Evolutionary conservation across 1,284 basidiomycete genomes (phyloP).

Genomic region (Anthracocystis walkeri): DNA sequence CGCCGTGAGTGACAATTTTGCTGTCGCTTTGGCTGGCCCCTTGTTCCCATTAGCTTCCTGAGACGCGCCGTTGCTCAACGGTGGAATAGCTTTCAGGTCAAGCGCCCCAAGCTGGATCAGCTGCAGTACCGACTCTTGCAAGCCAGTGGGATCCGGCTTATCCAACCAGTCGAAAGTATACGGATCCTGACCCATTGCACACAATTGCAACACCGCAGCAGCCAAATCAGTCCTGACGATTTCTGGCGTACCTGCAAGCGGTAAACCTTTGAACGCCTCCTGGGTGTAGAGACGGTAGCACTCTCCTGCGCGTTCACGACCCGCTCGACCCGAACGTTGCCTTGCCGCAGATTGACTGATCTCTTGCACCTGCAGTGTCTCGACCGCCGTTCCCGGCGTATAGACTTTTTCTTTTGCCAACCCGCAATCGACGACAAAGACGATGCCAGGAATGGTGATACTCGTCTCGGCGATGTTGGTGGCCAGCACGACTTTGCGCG

Average conservation of each 20-base stretch:
- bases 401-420: constrained; percentile 95
- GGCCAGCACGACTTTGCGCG: constrained; percentile 87
- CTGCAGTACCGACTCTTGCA: constrained; percentile 59
- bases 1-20: constrained; percentile 48
- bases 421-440: constrained; percentile 85
- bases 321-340: constrained; percentile 65
- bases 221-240: constrained; percentile 63
- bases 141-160: constrained; percentile 42
- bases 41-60: constrained; percentile 5
- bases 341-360: constrained; percentile 62
- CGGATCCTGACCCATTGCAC: constrained; percentile 64
- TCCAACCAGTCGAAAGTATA: constrained; percentile 66
- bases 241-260: constrained; percentile 52
- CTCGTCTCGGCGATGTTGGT: constrained; percentile 82
- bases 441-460: constrained; percentile 95
- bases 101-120: constrained; percentile 65
- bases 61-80: constrained; percentile 8
- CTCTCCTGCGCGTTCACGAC: constrained; percentile 60
- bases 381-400: constrained; percentile 59
- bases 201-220: constrained; percentile 57
- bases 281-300: constrained; percentile 66
- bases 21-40: constrained; percentile 11
- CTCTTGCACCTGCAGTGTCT: constrained; percentile 59
- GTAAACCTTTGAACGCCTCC: constrained; percentile 46
- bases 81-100: constrained; percentile 19